Evolutionary conservation across 164 flowering plant species (phyloP).

Genomic region (Cinnamomum micranthum): DNA sequence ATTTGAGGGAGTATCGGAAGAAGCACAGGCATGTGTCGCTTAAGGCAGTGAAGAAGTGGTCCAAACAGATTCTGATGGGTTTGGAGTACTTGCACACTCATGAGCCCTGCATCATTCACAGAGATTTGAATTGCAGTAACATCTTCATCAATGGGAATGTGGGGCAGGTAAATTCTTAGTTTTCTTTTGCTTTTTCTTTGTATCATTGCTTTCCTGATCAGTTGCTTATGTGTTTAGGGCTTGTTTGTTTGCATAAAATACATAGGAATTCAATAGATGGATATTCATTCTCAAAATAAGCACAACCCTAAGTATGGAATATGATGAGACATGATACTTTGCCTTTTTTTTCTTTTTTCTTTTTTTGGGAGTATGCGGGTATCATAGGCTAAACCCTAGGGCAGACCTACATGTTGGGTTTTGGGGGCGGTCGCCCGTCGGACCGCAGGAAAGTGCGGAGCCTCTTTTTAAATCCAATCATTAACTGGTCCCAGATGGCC

Average conservation of each 20-base stretch:
- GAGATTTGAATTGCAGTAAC: conserved; percentile 84
- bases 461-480: no score
- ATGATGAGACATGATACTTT: not conserved
- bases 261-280: not conserved
- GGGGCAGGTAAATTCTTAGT: conserved; percentile 50
- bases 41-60: conserved; percentile 83
- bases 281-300: no score
- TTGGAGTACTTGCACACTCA: conserved; percentile 61
- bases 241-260: no score
- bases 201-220: not conserved
- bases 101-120: conserved; percentile 74
- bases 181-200: no score
- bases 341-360: no score
- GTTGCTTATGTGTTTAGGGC: not conserved
- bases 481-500: no score
- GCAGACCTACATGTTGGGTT: no score
- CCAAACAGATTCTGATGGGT: conserved; percentile 64
- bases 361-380: no score
- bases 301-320: not conserved
- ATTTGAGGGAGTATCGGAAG: conserved; percentile 68
- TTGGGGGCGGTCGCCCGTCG: no score
- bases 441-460: no score
- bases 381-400: no score
- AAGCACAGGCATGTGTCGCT: conserved; percentile 64
- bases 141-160: conserved; percentile 76